Percentiles rank a stretch among this genome's conserved stretches.
Conservation (phyloP, 331 rosid species). For the Quercus tomentella region DNA sequence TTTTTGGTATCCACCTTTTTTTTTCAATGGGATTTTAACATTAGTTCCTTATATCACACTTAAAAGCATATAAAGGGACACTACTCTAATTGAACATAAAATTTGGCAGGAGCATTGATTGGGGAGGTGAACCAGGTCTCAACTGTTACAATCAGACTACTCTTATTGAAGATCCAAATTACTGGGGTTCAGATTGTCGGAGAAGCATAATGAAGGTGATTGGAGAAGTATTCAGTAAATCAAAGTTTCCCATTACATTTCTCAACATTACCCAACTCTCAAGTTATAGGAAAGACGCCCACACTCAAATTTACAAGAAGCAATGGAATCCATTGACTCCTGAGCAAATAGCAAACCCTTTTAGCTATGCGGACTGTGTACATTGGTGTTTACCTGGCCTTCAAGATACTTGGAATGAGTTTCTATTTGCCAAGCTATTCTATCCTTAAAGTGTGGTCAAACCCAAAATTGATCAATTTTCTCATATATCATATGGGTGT, state of each 20-base stretch:
- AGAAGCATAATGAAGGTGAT: slow-evolving; percentile 74
- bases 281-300: slow-evolving; percentile 77
- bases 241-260: slow-evolving; percentile 67
- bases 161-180: slow-evolving; percentile 55
- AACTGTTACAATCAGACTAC: slow-evolving; percentile 89
- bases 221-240: slow-evolving; percentile 58
- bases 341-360: slow-evolving; percentile 76
- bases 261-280: slow-evolving; percentile 93
- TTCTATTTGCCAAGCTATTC: slow-evolving; percentile 71
- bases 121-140: slow-evolving; percentile 70
- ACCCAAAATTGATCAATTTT: neutral
- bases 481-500: neutral
- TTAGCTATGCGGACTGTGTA: slow-evolving; percentile 76
- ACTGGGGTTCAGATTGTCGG: slow-evolving; percentile 79
- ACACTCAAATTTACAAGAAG: slow-evolving; percentile 90
- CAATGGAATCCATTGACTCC: slow-evolving; percentile 79
- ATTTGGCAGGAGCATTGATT: slow-evolving; percentile 69
- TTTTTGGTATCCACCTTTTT: too few relatives aligned
- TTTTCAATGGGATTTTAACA: too few relatives aligned
- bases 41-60: too few relatives aligned
- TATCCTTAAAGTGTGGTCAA: slow-evolving; percentile 34
- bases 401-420: slow-evolving; percentile 97
- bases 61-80: neutral
- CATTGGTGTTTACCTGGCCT: slow-evolving; percentile 99
- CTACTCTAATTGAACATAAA: neutral